phyloP scores from a whole-genome alignment of 331 rosid genomes.

The Malus hybrid region DNA sequence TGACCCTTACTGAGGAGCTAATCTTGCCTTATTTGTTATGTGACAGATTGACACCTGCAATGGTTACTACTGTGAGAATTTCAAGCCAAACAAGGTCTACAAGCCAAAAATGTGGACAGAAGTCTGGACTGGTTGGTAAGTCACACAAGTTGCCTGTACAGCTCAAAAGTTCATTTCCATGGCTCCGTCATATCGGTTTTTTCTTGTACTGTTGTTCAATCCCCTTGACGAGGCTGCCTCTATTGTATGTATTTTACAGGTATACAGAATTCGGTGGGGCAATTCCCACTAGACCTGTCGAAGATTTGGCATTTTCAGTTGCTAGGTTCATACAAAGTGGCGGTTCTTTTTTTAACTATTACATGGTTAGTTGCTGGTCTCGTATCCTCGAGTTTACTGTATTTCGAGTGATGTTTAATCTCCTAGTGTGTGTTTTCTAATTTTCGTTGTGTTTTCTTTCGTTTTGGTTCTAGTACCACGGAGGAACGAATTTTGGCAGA shows the following conservation, averaged over 20 bases:
- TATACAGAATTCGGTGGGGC: conserved; percentile 86
- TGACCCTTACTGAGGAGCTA: no score
- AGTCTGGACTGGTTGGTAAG: conserved; percentile 93
- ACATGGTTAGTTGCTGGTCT: conserved; percentile 45
- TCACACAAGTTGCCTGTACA: conserved; percentile 5
- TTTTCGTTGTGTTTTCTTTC: background rate
- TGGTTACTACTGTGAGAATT: conserved; percentile 88
- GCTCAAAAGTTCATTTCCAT: background rate
- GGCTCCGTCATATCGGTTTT: background rate
- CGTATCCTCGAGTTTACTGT: background rate
- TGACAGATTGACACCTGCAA: conserved; percentile 87
- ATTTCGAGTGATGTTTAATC: background rate
- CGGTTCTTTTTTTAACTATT: conserved; percentile 81
- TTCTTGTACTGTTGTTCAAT: background rate
- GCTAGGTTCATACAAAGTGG: conserved; percentile 81
- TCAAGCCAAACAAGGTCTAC: conserved; percentile 54
- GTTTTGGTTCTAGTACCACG: conserved; percentile 60
- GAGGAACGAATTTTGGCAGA: conserved; percentile 93
- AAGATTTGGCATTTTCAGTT: conserved; percentile 78
- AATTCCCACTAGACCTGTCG: conserved; percentile 77
- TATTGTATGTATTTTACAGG: conserved; percentile 32
- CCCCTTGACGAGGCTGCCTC: background rate
- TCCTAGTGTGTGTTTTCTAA: background rate
- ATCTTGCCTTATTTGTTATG: background rate
- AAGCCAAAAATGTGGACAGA: conserved; percentile 99